Conservation (phyloP, 2,329 filamentous ascomycete genomes). For the Clonostachys byssicola region DNA sequence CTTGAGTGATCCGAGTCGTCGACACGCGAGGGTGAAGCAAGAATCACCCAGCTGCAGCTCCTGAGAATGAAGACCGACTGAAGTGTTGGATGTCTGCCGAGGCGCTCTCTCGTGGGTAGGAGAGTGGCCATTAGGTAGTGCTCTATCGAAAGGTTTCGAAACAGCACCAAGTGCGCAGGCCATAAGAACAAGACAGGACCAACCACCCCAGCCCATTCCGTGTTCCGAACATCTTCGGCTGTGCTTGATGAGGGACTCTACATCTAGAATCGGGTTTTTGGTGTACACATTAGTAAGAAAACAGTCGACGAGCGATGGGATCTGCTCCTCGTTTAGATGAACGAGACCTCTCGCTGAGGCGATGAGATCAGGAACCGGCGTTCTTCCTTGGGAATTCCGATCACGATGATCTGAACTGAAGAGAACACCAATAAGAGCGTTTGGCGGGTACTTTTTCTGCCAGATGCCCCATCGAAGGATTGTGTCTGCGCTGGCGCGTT, state of each 20-base stretch:
- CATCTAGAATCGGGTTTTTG: conserved; percentile 16
- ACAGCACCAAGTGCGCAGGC: conserved; percentile 12
- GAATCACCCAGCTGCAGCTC: conserved; percentile 10
- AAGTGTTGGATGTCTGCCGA: conserved; percentile 1
- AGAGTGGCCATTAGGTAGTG: background rate
- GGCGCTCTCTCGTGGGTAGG: background rate
- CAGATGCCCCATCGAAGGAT: conserved; percentile 10
- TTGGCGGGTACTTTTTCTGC: conserved; percentile 7
- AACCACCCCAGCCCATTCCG: conserved; percentile 15
- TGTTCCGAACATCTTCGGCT: conserved; percentile 11
- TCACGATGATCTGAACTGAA: conserved; percentile 4
- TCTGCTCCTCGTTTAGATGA: conserved; percentile 12
- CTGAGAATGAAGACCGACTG: conserved; percentile 4
- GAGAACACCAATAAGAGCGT: conserved; percentile 7
- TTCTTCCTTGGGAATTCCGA: background rate
- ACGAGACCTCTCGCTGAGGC: conserved; percentile 3
- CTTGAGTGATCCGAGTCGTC: conserved; percentile 14
- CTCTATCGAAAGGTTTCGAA: conserved; percentile 10
- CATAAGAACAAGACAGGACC: conserved; percentile 14
- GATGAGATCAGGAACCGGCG: conserved; percentile 2
- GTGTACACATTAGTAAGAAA: conserved; percentile 15
- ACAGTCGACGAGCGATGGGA: conserved; percentile 12
- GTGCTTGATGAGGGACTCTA: conserved; percentile 10
- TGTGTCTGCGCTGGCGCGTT: conserved; percentile 9
- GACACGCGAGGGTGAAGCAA: conserved; percentile 15